Evolutionary conservation across 148 eudicot genomes (phyloP).

Genomic region (Simmondsia chinensis): DNA sequence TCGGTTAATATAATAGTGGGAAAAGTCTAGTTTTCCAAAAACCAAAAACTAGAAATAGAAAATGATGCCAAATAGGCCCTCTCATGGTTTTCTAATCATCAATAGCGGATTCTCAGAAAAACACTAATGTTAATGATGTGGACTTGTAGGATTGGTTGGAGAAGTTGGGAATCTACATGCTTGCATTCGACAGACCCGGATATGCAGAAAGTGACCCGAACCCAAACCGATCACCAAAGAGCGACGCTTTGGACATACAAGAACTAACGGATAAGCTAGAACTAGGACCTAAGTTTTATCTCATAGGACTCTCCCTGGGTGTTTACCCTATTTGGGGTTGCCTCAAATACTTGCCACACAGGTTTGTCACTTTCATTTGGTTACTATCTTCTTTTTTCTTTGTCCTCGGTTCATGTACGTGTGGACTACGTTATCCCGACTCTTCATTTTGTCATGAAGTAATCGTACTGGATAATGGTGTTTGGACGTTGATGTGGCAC

Average conservation of each 20-base stretch:
- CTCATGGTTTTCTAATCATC: too few relatives aligned
- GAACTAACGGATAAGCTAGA: constrained; percentile 25
- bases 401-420: too few relatives aligned
- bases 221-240: constrained; percentile 22
- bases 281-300: constrained; percentile 23
- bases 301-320: constrained; percentile 21
- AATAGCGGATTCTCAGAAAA: neutral
- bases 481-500: too few relatives aligned
- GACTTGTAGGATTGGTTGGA: constrained; percentile 24
- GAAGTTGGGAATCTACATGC: constrained; percentile 11
- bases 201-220: constrained; percentile 33
- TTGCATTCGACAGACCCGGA: constrained; percentile 27
- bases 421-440: too few relatives aligned
- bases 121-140: constrained; percentile 1
- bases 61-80: too few relatives aligned
- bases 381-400: too few relatives aligned
- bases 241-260: constrained; percentile 25
- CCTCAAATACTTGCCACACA: constrained; percentile 20
- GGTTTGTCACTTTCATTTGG: constrained; percentile 1
- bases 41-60: too few relatives aligned
- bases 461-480: too few relatives aligned
- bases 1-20: too few relatives aligned
- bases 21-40: too few relatives aligned
- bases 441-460: too few relatives aligned
- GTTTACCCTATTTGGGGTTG: constrained; percentile 21